Percentiles rank a stretch among this genome's conserved stretches.
These are phyloP conservation scores for Candida hungchunana DNA, from an alignment of 805 yeast genomes.

Conservation along the genomic window DNA sequence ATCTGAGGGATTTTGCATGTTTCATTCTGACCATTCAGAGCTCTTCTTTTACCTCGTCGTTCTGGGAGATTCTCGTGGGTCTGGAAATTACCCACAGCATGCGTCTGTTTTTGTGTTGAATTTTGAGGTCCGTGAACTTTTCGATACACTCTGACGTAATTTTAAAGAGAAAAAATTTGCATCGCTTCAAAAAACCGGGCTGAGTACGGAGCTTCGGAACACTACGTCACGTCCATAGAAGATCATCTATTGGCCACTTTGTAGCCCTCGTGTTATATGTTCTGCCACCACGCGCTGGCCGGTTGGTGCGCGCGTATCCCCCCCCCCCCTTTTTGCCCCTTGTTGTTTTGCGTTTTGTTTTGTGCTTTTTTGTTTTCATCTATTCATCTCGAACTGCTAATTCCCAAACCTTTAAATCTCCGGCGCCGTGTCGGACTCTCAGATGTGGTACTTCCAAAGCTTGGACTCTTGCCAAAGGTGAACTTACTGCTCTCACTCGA, in stretches of 20 bases:
- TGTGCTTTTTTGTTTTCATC: neutral
- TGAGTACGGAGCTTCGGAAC: neutral
- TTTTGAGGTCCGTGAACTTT: constrained; percentile 9
- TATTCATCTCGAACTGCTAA: neutral
- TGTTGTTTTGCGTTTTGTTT: too few species aligned
- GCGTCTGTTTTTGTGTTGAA: constrained; percentile 10
- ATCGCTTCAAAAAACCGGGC: neutral
- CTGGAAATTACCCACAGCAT: constrained; percentile 7
- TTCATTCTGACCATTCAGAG: constrained; percentile 2
- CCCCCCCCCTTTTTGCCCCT: too few species aligned
- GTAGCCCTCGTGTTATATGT: neutral
- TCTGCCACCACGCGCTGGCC: too few species aligned
- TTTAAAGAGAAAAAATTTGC: neutral
- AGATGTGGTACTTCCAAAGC: neutral
- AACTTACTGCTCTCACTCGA: constrained; percentile 1
- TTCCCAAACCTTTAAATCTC: neutral
- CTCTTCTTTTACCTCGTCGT: neutral
- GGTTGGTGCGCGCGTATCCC: too few species aligned
- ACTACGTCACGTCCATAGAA: neutral
- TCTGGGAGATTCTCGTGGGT: constrained; percentile 10
- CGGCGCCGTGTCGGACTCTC: neutral
- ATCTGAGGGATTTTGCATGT: constrained; percentile 5
- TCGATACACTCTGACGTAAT: neutral
- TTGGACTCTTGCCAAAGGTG: constrained; percentile 2
- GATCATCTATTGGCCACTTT: neutral